phyloP scores from a whole-genome alignment of 2,329 filamentous ascomycete genomes.

The Colletotrichum kahawae region DNA sequence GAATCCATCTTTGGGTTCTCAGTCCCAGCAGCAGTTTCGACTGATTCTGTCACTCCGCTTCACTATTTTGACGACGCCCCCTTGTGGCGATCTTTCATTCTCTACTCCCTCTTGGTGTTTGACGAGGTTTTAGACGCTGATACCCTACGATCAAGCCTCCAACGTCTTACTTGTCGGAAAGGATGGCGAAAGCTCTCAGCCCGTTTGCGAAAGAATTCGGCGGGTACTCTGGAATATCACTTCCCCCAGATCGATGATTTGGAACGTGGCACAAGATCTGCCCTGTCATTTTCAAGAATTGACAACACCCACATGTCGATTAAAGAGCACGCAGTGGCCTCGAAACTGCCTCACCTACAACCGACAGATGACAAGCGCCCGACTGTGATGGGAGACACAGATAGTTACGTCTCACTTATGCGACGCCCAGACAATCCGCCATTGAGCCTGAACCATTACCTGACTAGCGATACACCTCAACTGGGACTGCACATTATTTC shows the following conservation, averaged over 20 bases:
- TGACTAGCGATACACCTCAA: background rate
- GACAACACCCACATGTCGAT: background rate
- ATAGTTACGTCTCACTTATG: background rate
- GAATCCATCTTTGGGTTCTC: background rate
- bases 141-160: background rate
- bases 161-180: background rate
- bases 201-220: background rate
- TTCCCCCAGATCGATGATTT: background rate
- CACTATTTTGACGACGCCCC: background rate
- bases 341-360: background rate
- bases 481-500: background rate
- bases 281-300: background rate
- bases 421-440: background rate
- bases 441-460: background rate
- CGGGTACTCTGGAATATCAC: background rate
- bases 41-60: background rate
- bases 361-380: background rate
- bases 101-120: background rate
- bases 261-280: background rate
- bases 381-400: background rate
- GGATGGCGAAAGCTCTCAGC: background rate
- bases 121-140: background rate
- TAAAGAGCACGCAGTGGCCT: background rate
- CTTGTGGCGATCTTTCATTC: background rate
- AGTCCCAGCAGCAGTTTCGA: background rate